Evolutionary conservation across 208 protist species (phyloP).

Genomic region (Trichomonas vaginalis): DNA sequence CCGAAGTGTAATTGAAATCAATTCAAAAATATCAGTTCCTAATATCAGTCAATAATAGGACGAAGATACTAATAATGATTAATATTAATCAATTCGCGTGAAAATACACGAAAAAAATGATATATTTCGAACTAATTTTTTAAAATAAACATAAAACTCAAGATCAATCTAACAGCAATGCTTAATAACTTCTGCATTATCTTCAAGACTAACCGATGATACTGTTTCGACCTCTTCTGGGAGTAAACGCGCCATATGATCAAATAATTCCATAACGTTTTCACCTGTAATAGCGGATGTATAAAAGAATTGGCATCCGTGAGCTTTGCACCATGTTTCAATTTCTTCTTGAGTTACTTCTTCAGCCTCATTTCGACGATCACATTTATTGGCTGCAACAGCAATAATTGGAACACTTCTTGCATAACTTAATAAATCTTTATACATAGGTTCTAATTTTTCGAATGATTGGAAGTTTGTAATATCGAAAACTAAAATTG

Average conservation of each 20-base stretch:
- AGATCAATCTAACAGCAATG: neutral
- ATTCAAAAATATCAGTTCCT: no score
- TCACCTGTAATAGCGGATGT: neutral
- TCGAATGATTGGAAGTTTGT: neutral
- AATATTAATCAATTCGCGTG: no score
- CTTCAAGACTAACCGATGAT: neutral
- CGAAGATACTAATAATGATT: no score
- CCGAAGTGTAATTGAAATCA: no score
- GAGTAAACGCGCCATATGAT: neutral
- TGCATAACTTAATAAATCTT: neutral
- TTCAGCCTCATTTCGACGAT: neutral
- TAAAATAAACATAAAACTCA: no score
- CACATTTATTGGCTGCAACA: neutral
- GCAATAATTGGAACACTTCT: neutral
- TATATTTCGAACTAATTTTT: no score
- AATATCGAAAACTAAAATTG: neutral
- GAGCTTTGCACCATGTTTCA: neutral
- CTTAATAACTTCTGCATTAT: neutral
- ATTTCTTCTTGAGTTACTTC: neutral
- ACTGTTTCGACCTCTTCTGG: neutral
- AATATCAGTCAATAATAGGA: no score
- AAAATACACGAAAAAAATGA: no score
- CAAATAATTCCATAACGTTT: neutral
- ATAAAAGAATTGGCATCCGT: neutral
- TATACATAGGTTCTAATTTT: neutral